phyloP scores from a whole-genome alignment of 2,329 filamentous ascomycete genomes.

The Rhytidhysteron rufulum region DNA sequence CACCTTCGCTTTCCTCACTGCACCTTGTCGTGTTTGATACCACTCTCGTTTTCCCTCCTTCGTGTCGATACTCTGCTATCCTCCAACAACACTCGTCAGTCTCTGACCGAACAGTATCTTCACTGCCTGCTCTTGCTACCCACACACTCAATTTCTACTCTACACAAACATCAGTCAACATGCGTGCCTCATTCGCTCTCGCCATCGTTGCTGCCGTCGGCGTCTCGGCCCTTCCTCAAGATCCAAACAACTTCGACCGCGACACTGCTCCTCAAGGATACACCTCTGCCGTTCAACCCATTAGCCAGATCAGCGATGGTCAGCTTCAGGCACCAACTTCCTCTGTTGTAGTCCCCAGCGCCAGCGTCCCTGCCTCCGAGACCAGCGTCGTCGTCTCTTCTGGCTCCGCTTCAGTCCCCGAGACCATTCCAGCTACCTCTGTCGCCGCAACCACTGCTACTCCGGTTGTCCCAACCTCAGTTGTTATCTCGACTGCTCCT shows the following conservation, averaged over 20 bases:
- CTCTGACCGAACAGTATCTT: background rate
- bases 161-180: slow-evolving; percentile 1
- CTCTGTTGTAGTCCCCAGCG: slow-evolving; percentile 5
- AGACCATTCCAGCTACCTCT: background rate
- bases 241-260: slow-evolving; percentile 23
- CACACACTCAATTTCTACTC: background rate
- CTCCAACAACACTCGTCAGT: background rate
- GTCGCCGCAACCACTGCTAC: background rate
- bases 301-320: slow-evolving; percentile 32
- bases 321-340: slow-evolving; percentile 30
- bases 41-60: background rate
- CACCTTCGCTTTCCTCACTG: background rate
- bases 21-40: background rate
- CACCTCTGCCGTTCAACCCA: slow-evolving; percentile 8
- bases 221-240: slow-evolving; percentile 1
- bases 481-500: background rate
- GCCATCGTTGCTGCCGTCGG: slow-evolving; percentile 6
- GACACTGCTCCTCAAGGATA: slow-evolving; percentile 35
- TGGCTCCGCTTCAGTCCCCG: background rate
- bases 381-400: slow-evolving; percentile 3
- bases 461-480: background rate
- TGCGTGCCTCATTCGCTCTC: slow-evolving; percentile 8
- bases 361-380: background rate
- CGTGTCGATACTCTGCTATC: background rate
- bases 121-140: background rate